phyloP scores from a whole-genome alignment of 2,329 filamentous ascomycete species.

The Aspergillus carbonarius region DNA sequence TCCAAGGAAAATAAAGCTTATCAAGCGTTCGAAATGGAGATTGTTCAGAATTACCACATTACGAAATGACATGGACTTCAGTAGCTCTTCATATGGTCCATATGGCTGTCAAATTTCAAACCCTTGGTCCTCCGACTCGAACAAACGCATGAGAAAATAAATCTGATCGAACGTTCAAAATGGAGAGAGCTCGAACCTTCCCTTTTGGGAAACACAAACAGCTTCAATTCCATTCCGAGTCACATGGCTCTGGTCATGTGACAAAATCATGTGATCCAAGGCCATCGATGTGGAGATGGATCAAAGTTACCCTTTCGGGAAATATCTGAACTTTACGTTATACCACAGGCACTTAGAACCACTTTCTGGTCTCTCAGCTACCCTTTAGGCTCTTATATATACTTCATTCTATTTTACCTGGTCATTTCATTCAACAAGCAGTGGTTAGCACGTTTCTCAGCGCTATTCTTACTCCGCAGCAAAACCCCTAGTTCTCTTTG shows the following conservation, averaged over 20 bases:
- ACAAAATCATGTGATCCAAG: background rate
- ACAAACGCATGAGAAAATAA: background rate
- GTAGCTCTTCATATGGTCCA: background rate
- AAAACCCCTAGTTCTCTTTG: no score
- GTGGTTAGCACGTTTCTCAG: no score
- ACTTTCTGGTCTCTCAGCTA: no score
- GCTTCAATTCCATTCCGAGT: background rate
- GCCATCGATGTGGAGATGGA: background rate
- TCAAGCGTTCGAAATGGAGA: background rate
- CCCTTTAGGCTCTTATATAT: background rate
- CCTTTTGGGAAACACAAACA: background rate
- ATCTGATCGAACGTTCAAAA: background rate
- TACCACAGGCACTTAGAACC: background rate
- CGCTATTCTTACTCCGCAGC: no score
- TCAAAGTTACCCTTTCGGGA: background rate
- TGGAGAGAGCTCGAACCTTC: background rate
- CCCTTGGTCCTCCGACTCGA: background rate
- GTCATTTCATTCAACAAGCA: no score
- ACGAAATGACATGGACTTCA: background rate
- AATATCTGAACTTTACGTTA: background rate
- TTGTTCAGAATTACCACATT: background rate
- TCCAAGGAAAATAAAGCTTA: background rate
- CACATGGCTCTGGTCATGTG: background rate
- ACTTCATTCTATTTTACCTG: background rate
- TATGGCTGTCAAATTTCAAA: background rate